Percentiles rank a stretch among this genome's conserved stretches.
These are phyloP conservation scores for Leptographium flavum DNA, from an alignment of 2,329 filamentous ascomycete species.

Conservation along the genomic window DNA sequence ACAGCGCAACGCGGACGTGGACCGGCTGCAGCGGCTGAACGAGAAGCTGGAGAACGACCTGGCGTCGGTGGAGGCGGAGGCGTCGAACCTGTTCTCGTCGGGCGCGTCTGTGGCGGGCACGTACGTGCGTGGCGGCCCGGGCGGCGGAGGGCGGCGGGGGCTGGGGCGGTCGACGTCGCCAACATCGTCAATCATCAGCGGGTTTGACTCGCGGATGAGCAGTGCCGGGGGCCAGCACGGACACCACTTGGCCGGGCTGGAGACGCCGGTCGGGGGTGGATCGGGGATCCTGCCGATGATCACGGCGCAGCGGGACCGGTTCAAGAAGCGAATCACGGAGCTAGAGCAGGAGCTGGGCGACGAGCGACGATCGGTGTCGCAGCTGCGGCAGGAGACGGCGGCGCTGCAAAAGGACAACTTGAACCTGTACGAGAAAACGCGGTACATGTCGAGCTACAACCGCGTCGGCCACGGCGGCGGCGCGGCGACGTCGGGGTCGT, in stretches of 20 bases:
- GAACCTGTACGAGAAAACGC: slow-evolving; percentile 90
- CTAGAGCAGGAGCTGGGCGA: slow-evolving; percentile 84
- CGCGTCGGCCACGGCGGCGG: slow-evolving; percentile 30
- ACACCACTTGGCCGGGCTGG: neutral
- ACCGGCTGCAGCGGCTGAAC: slow-evolving; percentile 71
- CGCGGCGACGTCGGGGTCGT: slow-evolving; percentile 36
- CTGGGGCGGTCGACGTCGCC: slow-evolving; percentile 56
- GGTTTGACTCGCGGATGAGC: slow-evolving; percentile 60
- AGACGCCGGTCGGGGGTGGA: slow-evolving; percentile 45
- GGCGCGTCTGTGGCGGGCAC: slow-evolving; percentile 89
- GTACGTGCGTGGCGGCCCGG: slow-evolving; percentile 45
- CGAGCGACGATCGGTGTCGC: slow-evolving; percentile 65
- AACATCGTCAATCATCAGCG: slow-evolving; percentile 95
- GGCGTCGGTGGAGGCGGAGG: slow-evolving; percentile 72
- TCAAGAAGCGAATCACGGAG: slow-evolving; percentile 89
- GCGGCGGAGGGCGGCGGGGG: slow-evolving; percentile 33
- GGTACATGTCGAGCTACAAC: slow-evolving; percentile 90
- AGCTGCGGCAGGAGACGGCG: slow-evolving; percentile 78
- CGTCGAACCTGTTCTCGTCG: slow-evolving; percentile 70
- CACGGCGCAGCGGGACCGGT: slow-evolving; percentile 91
- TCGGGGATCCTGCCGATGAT: slow-evolving; percentile 95
- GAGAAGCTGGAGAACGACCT: slow-evolving; percentile 86
- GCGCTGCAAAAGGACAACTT: slow-evolving; percentile 93
- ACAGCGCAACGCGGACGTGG: slow-evolving; percentile 69
- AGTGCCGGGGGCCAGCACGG: neutral